Percentiles rank a stretch among this genome's conserved stretches.
Evolutionary conservation across 768 basidiomycete species (phyloP).

Genomic region (Auriscalpium microsporum): DNA sequence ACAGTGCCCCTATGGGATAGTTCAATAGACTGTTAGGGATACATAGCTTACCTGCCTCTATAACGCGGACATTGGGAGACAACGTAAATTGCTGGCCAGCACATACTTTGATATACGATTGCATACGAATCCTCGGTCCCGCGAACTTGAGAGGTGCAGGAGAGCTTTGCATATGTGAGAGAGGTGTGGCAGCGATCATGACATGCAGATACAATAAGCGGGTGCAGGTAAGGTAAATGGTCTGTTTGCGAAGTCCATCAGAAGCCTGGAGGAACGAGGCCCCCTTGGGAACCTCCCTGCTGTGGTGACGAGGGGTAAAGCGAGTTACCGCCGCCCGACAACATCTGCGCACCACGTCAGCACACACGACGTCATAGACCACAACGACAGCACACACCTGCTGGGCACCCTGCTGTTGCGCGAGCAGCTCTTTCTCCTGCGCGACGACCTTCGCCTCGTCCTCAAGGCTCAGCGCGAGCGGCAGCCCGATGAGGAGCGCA

Average conservation of each 20-base stretch:
- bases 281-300: constrained; percentile 10
- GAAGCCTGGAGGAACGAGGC: constrained; percentile 14
- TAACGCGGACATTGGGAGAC: too few species aligned
- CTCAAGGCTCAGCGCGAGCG: constrained; percentile 87
- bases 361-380: too few species aligned
- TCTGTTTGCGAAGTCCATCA: not conserved
- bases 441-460: constrained; percentile 92
- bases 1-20: too few species aligned
- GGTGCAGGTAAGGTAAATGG: not conserved
- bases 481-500: constrained; percentile 87
- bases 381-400: constrained; percentile 40
- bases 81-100: too few species aligned
- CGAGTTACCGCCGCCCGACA: constrained; percentile 5
- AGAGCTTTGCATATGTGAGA: not conserved
- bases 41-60: too few species aligned
- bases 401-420: constrained; percentile 88
- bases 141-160: too few species aligned
- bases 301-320: constrained; percentile 12
- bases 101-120: too few species aligned
- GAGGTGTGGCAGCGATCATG: not conserved
- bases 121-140: too few species aligned
- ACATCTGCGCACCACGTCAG: constrained; percentile 9
- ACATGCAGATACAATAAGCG: not conserved
- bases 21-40: too few species aligned
- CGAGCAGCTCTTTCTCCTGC: constrained; percentile 90